Conservation (phyloP, 306 rosid species). For the Mimosa bimucronata region DNA sequence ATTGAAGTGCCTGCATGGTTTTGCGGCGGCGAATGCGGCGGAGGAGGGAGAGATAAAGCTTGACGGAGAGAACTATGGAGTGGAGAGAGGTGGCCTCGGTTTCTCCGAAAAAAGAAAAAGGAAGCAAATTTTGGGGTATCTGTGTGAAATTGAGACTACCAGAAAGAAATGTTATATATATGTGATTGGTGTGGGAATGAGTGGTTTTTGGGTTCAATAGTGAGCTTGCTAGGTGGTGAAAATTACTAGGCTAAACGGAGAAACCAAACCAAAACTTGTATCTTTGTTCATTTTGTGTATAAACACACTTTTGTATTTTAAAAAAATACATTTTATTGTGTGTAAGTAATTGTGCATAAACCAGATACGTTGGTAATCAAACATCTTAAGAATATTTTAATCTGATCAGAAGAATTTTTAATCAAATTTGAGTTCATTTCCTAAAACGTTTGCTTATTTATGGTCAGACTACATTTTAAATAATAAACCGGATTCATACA, state of each 20-base stretch:
- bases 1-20: conserved; percentile 66
- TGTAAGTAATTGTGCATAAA: too few species aligned
- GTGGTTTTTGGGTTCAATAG: not conserved
- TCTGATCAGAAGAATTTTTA: too few species aligned
- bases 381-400: too few species aligned
- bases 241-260: not conserved
- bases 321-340: too few species aligned
- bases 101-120: conserved; percentile 8
- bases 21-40: not conserved
- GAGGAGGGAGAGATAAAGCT: not conserved
- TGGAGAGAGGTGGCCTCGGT: not conserved
- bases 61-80: conserved; percentile 39
- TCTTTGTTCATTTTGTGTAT: too few species aligned
- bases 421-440: too few species aligned
- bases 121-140: not conserved
- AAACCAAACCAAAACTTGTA: not conserved
- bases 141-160: too few species aligned
- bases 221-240: not conserved
- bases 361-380: too few species aligned
- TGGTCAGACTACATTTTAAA: too few species aligned
- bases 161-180: not conserved
- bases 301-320: too few species aligned
- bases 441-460: too few species aligned
- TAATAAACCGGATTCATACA: too few species aligned
- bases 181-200: not conserved